These are phyloP conservation scores for Leccinum arenicola DNA, from an alignment of 768 basidiomycete genomes.

Conservation along the genomic window DNA sequence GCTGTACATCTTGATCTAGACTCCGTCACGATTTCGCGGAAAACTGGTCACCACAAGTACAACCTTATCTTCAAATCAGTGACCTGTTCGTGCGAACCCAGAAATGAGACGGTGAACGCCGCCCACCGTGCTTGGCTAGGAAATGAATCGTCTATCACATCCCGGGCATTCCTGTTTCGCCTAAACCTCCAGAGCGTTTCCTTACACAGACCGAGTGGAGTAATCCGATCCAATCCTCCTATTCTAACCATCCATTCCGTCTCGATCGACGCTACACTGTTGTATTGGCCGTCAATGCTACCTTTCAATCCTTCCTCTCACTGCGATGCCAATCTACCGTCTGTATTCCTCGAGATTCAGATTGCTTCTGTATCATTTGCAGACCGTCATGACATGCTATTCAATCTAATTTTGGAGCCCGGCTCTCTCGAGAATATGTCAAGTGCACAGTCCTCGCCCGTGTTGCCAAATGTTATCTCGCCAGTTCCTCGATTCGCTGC, in stretches of 20 bases:
- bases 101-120: conserved; percentile 41
- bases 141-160: conserved; percentile 31
- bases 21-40: conserved; percentile 45
- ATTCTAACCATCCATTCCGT: conserved; percentile 35
- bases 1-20: conserved; percentile 42
- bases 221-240: conserved; percentile 25
- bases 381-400: conserved; percentile 53
- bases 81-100: conserved; percentile 41
- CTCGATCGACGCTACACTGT: conserved; percentile 37
- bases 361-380: conserved; percentile 47
- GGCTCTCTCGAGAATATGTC: conserved; percentile 14
- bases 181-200: conserved; percentile 42
- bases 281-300: conserved; percentile 63
- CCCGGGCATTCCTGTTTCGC: conserved; percentile 48
- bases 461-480: conserved; percentile 31
- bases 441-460: conserved; percentile 2
- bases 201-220: conserved; percentile 43
- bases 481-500: conserved; percentile 50
- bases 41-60: conserved; percentile 37
- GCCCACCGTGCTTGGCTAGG: conserved; percentile 58
- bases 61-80: conserved; percentile 42
- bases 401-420: conserved; percentile 33
- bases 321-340: conserved; percentile 58
- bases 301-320: conserved; percentile 9
- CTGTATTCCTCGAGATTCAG: conserved; percentile 46